Conservation (phyloP, 2,329 filamentous ascomycete species). For the Hypoxylon sp. region DNA sequence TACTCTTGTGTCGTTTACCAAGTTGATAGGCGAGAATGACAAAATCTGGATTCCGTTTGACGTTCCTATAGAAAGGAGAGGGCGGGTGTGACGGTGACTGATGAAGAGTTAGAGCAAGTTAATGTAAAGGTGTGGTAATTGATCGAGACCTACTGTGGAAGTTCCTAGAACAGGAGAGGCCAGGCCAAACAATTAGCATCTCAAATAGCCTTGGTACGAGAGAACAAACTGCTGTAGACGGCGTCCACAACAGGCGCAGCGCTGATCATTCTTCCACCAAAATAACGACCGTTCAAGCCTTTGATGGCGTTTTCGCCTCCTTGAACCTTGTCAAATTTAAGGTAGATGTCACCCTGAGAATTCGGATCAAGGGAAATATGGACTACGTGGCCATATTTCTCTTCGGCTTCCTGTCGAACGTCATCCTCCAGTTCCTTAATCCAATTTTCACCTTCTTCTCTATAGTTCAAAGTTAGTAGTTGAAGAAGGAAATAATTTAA, state of each 20-base stretch:
- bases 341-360: slow-evolving; percentile 95
- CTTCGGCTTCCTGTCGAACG: slow-evolving; percentile 91
- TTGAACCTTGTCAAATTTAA: slow-evolving; percentile 97
- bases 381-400: slow-evolving; percentile 96
- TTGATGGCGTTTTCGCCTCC: slow-evolving; percentile 98
- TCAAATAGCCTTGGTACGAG: slow-evolving; percentile 85
- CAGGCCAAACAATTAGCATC: slow-evolving; percentile 68
- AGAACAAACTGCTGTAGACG: slow-evolving; percentile 97
- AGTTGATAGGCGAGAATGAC: slow-evolving; percentile 18
- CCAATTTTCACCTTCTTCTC: slow-evolving; percentile 90
- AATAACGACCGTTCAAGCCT: slow-evolving; percentile 96
- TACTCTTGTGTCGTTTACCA: slow-evolving; percentile 48
- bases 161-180: slow-evolving; percentile 65
- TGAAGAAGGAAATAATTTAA: background rate
- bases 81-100: slow-evolving; percentile 32
- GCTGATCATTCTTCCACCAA: slow-evolving; percentile 92
- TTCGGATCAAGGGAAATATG: slow-evolving; percentile 96
- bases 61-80: slow-evolving; percentile 12
- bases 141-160: slow-evolving; percentile 45
- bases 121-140: background rate
- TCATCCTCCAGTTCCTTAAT: slow-evolving; percentile 95
- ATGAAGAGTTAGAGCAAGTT: slow-evolving; percentile 25
- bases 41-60: slow-evolving; percentile 16
- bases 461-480: slow-evolving; percentile 61
- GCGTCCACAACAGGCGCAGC: slow-evolving; percentile 97